phyloP scores from a whole-genome alignment of 257 asterid species.

The Solanum pinnatisectum region DNA sequence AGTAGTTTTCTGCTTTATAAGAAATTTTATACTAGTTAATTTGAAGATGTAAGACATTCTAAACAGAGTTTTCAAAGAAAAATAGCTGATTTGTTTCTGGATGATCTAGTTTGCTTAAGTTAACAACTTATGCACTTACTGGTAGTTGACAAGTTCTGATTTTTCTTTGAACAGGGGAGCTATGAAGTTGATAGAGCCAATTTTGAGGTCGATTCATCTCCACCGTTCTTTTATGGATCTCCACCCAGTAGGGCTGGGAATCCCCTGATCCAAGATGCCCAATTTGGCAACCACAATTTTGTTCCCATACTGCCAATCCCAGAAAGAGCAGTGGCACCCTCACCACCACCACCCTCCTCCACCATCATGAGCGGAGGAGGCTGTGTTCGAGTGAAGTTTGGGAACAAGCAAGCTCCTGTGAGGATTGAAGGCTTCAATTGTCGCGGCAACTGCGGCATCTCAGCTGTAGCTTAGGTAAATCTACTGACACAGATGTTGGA shows the following conservation, averaged over 20 bases:
- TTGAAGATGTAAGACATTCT: background rate
- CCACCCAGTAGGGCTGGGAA: conserved; percentile 57
- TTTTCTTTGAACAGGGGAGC: conserved; percentile 2
- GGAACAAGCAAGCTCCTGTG: conserved; percentile 40
- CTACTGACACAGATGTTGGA: background rate
- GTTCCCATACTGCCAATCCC: conserved; percentile 5
- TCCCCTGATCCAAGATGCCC: conserved; percentile 52
- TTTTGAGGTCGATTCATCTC: conserved; percentile 41
- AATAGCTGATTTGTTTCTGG: background rate
- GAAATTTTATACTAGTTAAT: background rate
- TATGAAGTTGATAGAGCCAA: conserved; percentile 20
- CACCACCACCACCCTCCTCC: conserved; percentile 19
- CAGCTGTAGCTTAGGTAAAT: conserved; percentile 36
- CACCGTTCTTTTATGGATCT: conserved; percentile 47
- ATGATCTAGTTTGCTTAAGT: background rate
- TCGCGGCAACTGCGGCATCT: conserved; percentile 31
- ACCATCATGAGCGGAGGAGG: conserved; percentile 30
- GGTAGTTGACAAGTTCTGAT: background rate
- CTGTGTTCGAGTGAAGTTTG: conserved; percentile 27
- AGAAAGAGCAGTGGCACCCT: background rate
- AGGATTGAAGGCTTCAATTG: conserved; percentile 68
- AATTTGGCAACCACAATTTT: conserved; percentile 26
- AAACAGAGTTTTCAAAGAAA: background rate
- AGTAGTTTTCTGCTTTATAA: background rate
- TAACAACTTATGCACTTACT: background rate